Conservation (phyloP, 192 early-diverging fungal species). For the Coemansia sp. region DNA sequence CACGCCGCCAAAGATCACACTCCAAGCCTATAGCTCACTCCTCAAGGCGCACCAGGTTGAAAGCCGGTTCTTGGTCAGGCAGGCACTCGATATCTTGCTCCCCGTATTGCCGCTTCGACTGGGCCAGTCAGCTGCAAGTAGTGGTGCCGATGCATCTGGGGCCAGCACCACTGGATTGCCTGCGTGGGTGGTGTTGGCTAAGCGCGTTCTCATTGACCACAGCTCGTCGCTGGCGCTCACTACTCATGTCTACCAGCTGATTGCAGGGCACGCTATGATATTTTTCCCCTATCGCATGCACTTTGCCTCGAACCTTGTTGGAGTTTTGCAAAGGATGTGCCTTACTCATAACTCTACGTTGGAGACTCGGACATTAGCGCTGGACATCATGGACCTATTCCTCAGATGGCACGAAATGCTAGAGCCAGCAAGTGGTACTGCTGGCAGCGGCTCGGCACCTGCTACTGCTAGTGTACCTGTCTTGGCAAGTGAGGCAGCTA, state of each 20-base stretch:
- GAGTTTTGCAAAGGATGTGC: constrained; percentile 82
- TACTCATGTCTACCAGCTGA: constrained; percentile 86
- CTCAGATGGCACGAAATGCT: constrained; percentile 84
- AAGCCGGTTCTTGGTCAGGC: constrained; percentile 80
- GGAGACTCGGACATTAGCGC: constrained; percentile 80
- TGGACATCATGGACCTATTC: constrained; percentile 89
- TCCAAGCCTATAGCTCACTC: constrained; percentile 83
- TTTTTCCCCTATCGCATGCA: constrained; percentile 89
- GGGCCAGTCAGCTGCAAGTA: constrained; percentile 42
- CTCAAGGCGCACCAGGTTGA: constrained; percentile 89
- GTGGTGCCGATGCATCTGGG: neutral
- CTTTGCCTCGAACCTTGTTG: constrained; percentile 88
- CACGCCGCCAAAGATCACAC: constrained; percentile 83
- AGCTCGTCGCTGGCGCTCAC: constrained; percentile 87
- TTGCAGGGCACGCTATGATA: constrained; percentile 83
- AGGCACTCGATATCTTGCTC: constrained; percentile 90
- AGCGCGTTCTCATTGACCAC: constrained; percentile 88
- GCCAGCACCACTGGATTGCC: constrained; percentile 53
- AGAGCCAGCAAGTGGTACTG: constrained; percentile 26
- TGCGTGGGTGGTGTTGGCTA: constrained; percentile 83
- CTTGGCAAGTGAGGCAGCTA: neutral
- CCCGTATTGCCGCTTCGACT: constrained; percentile 88
- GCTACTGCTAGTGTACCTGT: neutral
- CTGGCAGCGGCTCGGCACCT: neutral
- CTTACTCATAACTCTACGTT: constrained; percentile 78